phyloP scores from a whole-genome alignment of 2,329 filamentous ascomycete genomes.

The Nothopassalora personata region DNA sequence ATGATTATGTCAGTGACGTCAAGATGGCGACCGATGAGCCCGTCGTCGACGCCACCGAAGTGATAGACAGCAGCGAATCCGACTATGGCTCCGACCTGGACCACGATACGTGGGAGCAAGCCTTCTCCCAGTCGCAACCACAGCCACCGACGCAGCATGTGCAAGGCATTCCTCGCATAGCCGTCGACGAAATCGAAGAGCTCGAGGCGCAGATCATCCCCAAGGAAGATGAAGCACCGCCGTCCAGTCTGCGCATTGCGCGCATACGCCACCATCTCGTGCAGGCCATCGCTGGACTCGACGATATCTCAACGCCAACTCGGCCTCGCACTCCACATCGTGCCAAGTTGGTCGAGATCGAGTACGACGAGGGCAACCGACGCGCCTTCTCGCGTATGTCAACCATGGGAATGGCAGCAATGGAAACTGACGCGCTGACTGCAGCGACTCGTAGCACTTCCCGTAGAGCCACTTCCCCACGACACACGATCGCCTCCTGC shows the following conservation, averaged over 20 bases:
- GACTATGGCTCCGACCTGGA: conserved; percentile 64
- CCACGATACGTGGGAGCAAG: conserved; percentile 47
- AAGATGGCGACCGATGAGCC: conserved; percentile 7
- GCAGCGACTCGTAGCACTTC: conserved; percentile 27
- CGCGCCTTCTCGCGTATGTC: conserved; percentile 30
- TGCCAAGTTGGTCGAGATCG: conserved; percentile 37
- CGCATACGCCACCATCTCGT: conserved; percentile 9
- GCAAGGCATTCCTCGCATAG: not conserved
- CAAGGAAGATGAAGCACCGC: conserved; percentile 2
- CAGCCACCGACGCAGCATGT: conserved; percentile 16
- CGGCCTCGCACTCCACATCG: conserved; percentile 1
- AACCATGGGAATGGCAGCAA: not conserved
- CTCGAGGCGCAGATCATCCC: conserved; percentile 10
- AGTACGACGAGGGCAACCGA: conserved; percentile 38
- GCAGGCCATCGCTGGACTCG: conserved; percentile 5
- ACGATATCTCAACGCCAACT: not conserved
- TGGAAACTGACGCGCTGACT: conserved; percentile 25
- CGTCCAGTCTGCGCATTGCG: conserved; percentile 14
- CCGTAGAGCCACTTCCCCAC: conserved; percentile 3
- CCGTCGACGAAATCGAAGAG: conserved; percentile 18
- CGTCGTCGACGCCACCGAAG: conserved; percentile 10
- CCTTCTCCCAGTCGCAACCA: conserved; percentile 45
- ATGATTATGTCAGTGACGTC: conserved; percentile 3
- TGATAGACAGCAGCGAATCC: conserved; percentile 23
- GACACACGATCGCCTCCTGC: not conserved